Percentiles rank a stretch among this genome's conserved stretches.
Evolutionary conservation across 1,139 yeast species (phyloP).

Genomic region (Sugiyamaella paludigena): DNA sequence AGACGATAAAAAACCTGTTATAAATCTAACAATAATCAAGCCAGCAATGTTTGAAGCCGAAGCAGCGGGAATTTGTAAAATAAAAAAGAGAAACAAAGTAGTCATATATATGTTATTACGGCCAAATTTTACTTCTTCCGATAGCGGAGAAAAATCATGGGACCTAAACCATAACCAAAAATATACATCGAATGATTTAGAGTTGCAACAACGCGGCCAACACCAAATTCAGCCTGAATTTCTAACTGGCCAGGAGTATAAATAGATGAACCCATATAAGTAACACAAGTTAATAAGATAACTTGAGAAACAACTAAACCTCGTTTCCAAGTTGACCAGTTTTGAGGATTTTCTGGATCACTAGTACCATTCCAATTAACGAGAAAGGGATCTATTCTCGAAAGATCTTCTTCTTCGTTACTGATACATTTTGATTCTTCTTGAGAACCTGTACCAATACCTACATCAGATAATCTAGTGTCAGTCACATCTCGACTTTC

Average conservation of each 20-base stretch:
- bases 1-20: conserved; percentile 74
- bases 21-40: conserved; percentile 62
- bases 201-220: conserved; percentile 46
- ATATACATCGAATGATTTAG: conserved; percentile 55
- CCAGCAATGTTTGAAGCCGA: conserved; percentile 48
- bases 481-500: neutral
- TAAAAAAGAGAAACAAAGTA: conserved; percentile 52
- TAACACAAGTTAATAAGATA: conserved; percentile 48
- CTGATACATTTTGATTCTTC: too few relatives aligned
- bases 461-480: conserved; percentile 2
- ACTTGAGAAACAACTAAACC: conserved; percentile 42
- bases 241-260: conserved; percentile 54
- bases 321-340: conserved; percentile 50
- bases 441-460: too few relatives aligned
- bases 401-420: neutral
- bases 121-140: conserved; percentile 52
- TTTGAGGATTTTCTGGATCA: conserved; percentile 57
- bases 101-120: conserved; percentile 51
- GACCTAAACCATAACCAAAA: conserved; percentile 56
- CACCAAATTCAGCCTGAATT: conserved; percentile 44
- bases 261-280: conserved; percentile 59
- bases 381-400: conserved; percentile 14
- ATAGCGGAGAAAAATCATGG: conserved; percentile 55
- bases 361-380: conserved; percentile 47
- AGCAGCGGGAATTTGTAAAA: conserved; percentile 50